Percentiles rank a stretch among this genome's conserved stretches.
Evolutionary conservation across 345 rosid genomes (phyloP).

Genomic region (Lenwebbia sp.): DNA sequence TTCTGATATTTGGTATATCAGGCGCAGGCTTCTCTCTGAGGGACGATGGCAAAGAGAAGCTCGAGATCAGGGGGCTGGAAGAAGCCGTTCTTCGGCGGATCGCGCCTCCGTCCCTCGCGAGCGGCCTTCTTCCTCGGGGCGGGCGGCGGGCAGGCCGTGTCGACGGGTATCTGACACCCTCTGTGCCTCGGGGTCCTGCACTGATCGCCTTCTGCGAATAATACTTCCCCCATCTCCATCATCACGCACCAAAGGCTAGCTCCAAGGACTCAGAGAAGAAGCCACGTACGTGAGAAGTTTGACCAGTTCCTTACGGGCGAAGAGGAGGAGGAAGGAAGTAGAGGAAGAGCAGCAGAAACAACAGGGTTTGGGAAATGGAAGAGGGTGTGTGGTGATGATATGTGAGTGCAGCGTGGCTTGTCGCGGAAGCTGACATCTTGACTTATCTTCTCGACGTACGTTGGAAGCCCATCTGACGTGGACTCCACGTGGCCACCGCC

Average conservation of each 20-base stretch:
- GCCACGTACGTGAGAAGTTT: neutral
- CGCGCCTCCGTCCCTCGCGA: neutral
- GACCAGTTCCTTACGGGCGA: neutral
- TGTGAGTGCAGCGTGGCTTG: conserved; percentile 3
- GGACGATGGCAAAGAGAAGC: conserved; percentile 22
- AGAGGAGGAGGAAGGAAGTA: neutral
- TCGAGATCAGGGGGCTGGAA: conserved; percentile 75
- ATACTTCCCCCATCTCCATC: conserved; percentile 3
- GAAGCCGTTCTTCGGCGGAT: conserved; percentile 47
- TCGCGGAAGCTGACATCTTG: conserved; percentile 13
- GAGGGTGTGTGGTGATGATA: neutral
- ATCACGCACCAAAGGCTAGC: neutral
- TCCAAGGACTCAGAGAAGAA: neutral
- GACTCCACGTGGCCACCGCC: conserved; percentile 3
- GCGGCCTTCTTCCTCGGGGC: conserved; percentile 43
- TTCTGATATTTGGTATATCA: neutral
- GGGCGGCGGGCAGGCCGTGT: conserved; percentile 41
- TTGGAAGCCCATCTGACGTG: conserved; percentile 5
- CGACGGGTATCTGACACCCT: conserved; percentile 22
- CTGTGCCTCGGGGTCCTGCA: conserved; percentile 49
- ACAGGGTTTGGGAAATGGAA: neutral
- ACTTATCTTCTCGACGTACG: conserved; percentile 14
- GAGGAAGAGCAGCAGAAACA: neutral
- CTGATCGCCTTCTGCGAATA: conserved; percentile 6
- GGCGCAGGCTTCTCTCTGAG: conserved; percentile 19